Evolutionary conservation across 1,139 yeast genomes (phyloP), one percentile per base, ranked within the genome.

Genomic region (Kodamaea ohmeri): DNA sequence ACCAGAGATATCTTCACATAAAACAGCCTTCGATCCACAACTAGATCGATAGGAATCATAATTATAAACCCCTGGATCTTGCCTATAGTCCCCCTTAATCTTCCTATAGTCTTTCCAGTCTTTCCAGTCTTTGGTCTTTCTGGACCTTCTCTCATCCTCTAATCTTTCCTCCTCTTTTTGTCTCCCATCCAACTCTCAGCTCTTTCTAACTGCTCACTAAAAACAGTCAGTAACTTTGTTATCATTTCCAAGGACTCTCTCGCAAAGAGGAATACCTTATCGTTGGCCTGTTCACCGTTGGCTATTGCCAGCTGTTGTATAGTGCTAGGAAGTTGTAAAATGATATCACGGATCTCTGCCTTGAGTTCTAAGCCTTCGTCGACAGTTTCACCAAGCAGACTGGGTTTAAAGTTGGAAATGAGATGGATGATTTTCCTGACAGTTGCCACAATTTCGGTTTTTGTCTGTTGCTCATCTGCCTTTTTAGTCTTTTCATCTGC

Each of bases 211-310:
- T 90, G 89, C 29, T 84, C 90, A 55, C 84, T 90, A 46, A 94
- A 89, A 7, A 89, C 90, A 35, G 73, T 74, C 45, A 89, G 88
- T 24, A 92, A 81, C 44, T 84, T 84, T 32, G 83, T 73, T 33
- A 92, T 83, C 90, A 90, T 88, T 33, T 85, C 95, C 39, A 92
- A 67, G 0, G 95, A 82, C 60, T 92, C 98, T 48, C 84, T 84
- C 1, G 97, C 97, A 45, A 92, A 70, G 7, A 85, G 73, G 32
- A 92, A 64, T 1, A 88, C 85, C 48, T 80, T 76, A 32, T 85
- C 88, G 51, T 76, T 78, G 14, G 60, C 63, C 29, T 35, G 38
- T n/a, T 63, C 50, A 13, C 63, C 50, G 33, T 48, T 49, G 16
- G 53, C 36, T 12, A 48, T 44, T 15, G 55, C 49, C 11, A 56